Evolutionary conservation across 2,329 filamentous ascomycete species (phyloP), one percentile per base, ranked within the genome.

Genomic region (Aspergillus clavatus): DNA sequence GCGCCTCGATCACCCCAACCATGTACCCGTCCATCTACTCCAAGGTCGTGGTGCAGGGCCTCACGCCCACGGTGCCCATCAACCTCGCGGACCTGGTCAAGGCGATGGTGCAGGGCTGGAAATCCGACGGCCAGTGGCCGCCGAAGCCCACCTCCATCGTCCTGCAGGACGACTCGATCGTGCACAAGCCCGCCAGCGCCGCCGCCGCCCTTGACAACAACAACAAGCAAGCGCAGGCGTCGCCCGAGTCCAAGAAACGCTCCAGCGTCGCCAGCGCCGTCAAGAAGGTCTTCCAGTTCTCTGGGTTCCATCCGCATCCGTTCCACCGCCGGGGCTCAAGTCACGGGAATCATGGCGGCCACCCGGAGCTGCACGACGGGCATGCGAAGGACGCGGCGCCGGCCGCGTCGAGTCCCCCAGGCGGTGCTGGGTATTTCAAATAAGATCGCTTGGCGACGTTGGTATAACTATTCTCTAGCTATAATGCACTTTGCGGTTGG

Each of bases 71-170:
- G 1, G 87, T 94, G 12, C 91, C 91, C 3, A 86, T 96, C 60
- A 96, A 95, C 57, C 78, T 97, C 0, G 72, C 78, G 23, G 88
- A 95, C 57, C 83, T 96, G 72, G 81, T 87, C 18, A 79, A 82
- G 7, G 82, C 87, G 10, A 86, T 91, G 53, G 89, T 97, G 1
- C 78, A 85, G 22, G 91, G 91, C 35, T 96, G 91, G 91, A 95
- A 94, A 67, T 79, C 87, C 31, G 88, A 93, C 58, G 90, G 89
- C 12, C 88, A 95, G 66, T 97, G 91, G 91, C 90, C 91, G 4
- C 88, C 87, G 1, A 81, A 80, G 54, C 65, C 75, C 0, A 52
- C 58, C 7, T 59, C 54, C 6, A 58, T 65, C 39, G 61, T 65
- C 18, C 56, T 65, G 11, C 55, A 51, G 4, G 59, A 66, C 22